phyloP scores from a whole-genome alignment of 1,284 basidiomycete species.

The Boletus sp. region DNA sequence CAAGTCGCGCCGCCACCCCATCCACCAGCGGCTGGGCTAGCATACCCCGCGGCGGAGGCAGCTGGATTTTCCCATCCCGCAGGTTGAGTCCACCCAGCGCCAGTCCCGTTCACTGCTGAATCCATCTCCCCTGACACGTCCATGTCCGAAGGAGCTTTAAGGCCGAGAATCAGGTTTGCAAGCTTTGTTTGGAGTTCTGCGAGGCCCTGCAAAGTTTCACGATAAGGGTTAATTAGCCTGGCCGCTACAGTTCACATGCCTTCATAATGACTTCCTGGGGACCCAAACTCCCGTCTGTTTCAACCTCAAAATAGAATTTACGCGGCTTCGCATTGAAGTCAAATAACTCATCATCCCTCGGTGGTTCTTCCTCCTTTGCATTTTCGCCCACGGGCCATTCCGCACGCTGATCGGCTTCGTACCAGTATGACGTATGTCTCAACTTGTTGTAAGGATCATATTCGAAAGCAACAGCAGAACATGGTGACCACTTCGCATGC shows the following conservation, averaged over 20 bases:
- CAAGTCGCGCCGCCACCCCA: conserved; percentile 35
- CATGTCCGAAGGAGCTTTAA: conserved; percentile 61
- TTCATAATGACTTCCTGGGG: conserved; percentile 88
- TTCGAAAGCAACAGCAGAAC: conserved; percentile 93
- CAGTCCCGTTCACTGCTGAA: conserved; percentile 32
- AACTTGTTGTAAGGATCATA: conserved; percentile 98
- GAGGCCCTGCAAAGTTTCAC: conserved; percentile 53
- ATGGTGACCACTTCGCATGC: conserved; percentile 98
- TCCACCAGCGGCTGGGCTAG: conserved; percentile 32
- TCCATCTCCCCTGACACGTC: conserved; percentile 41
- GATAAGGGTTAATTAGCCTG: neutral
- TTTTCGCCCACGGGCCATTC: conserved; percentile 87
- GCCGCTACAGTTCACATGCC: conserved; percentile 38
- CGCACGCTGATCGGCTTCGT: conserved; percentile 70
- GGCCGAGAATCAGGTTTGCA: conserved; percentile 72
- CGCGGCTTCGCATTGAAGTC: conserved; percentile 84
- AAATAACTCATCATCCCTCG: conserved; percentile 76
- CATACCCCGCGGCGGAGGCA: conserved; percentile 32
- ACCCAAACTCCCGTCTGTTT: conserved; percentile 84
- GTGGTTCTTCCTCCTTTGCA: conserved; percentile 77
- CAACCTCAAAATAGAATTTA: conserved; percentile 89
- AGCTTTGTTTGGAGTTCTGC: conserved; percentile 79
- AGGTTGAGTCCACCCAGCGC: conserved; percentile 24
- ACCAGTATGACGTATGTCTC: conserved; percentile 96
- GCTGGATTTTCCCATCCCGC: conserved; percentile 19